phyloP scores from a whole-genome alignment of 345 rosid species.

The Carallia pectinifolia region DNA sequence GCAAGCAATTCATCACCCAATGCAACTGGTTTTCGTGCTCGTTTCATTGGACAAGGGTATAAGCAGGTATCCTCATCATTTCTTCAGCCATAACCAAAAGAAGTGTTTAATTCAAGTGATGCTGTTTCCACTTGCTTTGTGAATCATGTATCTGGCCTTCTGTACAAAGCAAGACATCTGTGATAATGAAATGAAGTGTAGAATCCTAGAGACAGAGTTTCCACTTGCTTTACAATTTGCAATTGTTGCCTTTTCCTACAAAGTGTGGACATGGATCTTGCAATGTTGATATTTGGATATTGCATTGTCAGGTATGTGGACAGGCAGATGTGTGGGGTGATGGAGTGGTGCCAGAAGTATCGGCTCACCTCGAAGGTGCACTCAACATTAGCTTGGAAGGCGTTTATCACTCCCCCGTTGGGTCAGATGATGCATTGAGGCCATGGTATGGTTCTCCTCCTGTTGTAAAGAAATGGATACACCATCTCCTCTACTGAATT shows the following conservation, averaged over 20 bases:
- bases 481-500: constrained; percentile 56
- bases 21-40: constrained; percentile 55
- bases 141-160: too few relatives aligned
- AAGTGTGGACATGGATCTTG: neutral
- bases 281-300: neutral
- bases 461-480: constrained; percentile 68
- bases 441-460: constrained; percentile 93
- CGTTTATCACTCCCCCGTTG: constrained; percentile 90
- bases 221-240: too few relatives aligned
- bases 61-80: constrained; percentile 58
- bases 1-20: constrained; percentile 24
- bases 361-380: constrained; percentile 85
- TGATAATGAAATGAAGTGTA: too few relatives aligned
- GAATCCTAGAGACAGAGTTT: too few relatives aligned
- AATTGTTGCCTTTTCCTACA: too few relatives aligned
- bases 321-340: constrained; percentile 95
- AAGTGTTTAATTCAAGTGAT: neutral
- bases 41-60: constrained; percentile 90
- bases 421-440: constrained; percentile 63
- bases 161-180: too few relatives aligned
- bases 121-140: neutral
- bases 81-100: neutral
- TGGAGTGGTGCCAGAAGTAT: constrained; percentile 87
- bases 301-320: constrained; percentile 61
- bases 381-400: constrained; percentile 72